These are phyloP conservation scores for Solanum hybrid DNA, from an alignment of 305 asterid genomes.

Conservation along the genomic window DNA sequence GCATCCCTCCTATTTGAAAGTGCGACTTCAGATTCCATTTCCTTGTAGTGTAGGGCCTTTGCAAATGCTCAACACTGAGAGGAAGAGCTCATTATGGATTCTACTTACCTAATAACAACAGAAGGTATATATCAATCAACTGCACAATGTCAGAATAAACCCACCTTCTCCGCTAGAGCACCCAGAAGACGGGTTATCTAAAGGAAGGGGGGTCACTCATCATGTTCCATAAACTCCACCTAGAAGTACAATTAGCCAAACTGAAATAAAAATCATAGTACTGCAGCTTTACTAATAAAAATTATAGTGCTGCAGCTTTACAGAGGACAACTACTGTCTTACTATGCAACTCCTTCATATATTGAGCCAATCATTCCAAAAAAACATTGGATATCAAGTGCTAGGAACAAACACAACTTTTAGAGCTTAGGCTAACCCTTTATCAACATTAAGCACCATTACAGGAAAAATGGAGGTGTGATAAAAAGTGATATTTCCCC, in stretches of 20 bases:
- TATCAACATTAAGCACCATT: neutral
- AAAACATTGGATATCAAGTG: neutral
- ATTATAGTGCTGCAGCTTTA: neutral
- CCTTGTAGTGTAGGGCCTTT: slow-evolving; percentile 95
- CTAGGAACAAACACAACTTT: neutral
- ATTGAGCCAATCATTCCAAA: neutral
- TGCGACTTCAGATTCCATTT: slow-evolving; percentile 95
- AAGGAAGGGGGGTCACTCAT: slow-evolving; percentile 81
- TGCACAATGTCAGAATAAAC: slow-evolving; percentile 12
- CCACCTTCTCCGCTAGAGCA: slow-evolving; percentile 95
- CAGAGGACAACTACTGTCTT: neutral
- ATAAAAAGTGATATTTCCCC: neutral
- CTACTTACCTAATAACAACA: neutral
- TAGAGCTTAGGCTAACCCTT: neutral
- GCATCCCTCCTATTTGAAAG: slow-evolving; percentile 78
- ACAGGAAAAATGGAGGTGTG: neutral
- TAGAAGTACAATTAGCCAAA: slow-evolving; percentile 19
- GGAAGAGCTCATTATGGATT: slow-evolving; percentile 15
- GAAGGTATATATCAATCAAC: neutral
- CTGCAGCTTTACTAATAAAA: neutral
- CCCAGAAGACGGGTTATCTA: slow-evolving; percentile 90
- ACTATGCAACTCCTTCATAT: neutral
- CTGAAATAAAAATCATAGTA: neutral
- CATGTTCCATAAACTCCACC: slow-evolving; percentile 99
- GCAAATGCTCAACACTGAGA: slow-evolving; percentile 97